Conservation (phyloP, 495 filamentous ascomycete species). For the Halenospora varia region DNA sequence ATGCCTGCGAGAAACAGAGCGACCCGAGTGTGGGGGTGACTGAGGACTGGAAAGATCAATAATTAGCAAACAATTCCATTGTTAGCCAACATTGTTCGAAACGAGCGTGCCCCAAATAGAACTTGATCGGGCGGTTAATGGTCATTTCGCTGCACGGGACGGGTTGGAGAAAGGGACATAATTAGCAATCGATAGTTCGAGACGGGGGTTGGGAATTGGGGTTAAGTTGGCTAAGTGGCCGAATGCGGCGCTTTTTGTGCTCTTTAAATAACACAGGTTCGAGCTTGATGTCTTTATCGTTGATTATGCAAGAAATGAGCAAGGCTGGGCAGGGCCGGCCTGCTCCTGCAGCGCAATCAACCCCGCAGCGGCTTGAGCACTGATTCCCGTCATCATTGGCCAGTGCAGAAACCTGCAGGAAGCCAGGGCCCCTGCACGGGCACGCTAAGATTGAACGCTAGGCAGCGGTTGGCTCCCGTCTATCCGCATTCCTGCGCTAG, state of each 20-base stretch:
- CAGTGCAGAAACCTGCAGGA: neutral
- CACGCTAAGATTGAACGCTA: neutral
- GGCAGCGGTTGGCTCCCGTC: constrained; percentile 14
- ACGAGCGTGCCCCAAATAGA: constrained; percentile 18
- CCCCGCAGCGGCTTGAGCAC: constrained; percentile 1
- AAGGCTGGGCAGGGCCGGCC: too few species aligned
- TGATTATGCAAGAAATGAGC: constrained; percentile 17
- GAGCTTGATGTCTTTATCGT: constrained; percentile 3
- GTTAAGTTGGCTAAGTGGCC: constrained; percentile 5
- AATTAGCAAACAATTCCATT: constrained; percentile 22
- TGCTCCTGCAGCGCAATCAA: neutral
- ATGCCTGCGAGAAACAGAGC: neutral
- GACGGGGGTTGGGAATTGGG: neutral
- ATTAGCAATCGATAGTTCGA: constrained; percentile 22
- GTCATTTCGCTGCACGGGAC: neutral
- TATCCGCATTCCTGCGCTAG: constrained; percentile 6
- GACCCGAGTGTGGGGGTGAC: neutral
- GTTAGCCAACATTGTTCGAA: neutral
- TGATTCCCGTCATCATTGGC: neutral
- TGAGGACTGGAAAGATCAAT: neutral
- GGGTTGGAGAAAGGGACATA: constrained; percentile 3
- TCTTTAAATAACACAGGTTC: constrained; percentile 19
- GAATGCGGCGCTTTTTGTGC: constrained; percentile 18
- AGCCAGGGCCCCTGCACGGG: neutral
- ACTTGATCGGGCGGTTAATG: constrained; percentile 21